phyloP scores from a whole-genome alignment of 768 basidiomycete genomes.

The Hortiboletus campestris region DNA sequence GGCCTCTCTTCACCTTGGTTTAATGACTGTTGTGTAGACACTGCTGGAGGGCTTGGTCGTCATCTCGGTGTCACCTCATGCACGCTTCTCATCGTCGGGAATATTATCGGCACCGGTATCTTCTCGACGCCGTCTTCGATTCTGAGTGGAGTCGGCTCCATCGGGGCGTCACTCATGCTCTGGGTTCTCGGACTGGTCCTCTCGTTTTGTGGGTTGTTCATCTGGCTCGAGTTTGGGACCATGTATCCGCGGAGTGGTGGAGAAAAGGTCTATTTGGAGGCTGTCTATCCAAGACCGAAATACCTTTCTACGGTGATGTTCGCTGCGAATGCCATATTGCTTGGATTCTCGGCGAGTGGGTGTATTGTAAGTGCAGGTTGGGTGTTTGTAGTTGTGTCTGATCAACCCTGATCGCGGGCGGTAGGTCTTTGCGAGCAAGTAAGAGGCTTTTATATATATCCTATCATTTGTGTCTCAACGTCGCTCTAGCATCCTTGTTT shows the following conservation, averaged over 20 bases:
- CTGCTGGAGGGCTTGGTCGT: constrained; percentile 54
- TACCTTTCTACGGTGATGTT: constrained; percentile 50
- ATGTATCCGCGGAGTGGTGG: constrained; percentile 63
- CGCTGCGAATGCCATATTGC: constrained; percentile 46
- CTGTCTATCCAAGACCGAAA: constrained; percentile 46
- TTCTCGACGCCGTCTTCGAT: constrained; percentile 62
- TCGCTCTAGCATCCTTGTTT: constrained; percentile 45
- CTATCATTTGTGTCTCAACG: neutral
- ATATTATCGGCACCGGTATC: constrained; percentile 59
- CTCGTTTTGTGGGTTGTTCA: constrained; percentile 57
- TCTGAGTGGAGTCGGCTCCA: constrained; percentile 51
- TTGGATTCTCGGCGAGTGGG: constrained; percentile 40
- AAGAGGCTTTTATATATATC: neutral
- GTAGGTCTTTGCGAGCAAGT: constrained; percentile 36
- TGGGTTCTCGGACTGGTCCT: constrained; percentile 61
- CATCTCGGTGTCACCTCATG: constrained; percentile 55
- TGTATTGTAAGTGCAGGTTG: constrained; percentile 41
- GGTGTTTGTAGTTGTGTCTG: neutral
- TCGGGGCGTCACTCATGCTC: constrained; percentile 58
- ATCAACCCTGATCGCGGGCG: neutral
- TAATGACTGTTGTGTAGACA: constrained; percentile 30
- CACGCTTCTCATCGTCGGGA: constrained; percentile 53
- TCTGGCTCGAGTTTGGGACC: constrained; percentile 62
- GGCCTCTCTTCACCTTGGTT: neutral
- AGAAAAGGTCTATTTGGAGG: constrained; percentile 63